Evolutionary conservation across 371 early-diverging fungal species (phyloP), one percentile per base, ranked within the genome.

Genomic region (Mucor sp.): DNA sequence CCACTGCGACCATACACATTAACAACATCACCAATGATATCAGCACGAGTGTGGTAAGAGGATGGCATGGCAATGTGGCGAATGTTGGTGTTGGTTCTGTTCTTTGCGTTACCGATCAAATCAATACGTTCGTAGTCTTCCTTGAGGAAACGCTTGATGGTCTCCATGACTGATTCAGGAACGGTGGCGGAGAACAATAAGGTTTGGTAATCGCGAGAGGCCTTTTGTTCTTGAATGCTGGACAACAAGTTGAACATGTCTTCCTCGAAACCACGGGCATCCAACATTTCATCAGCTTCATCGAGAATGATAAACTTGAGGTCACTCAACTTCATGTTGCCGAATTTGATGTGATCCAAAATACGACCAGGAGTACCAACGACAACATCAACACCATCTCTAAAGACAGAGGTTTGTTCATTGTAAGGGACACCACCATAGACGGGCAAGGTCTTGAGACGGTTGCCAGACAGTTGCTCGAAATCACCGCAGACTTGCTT

Each of bases 331-430:
- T 88, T 88, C 62, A 97, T 77, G 70, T 86, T 91, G 66, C 91
- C 93, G 69, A 90, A 94, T 63, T 97, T 92, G 68, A 98, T 90
- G 60, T 97, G 92, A 75, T 99, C 99, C 60, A 97, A 87, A 37
- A 98, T 81, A 73, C 99, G 93, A 33, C 99, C 99, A 3, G 99
- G 99, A 15, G 99, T 98, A 50, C 98, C 99, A 32, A 99, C 93
- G 25, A 99, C 88, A 30, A 98, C 90, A 77, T 99, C 99, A 17
- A 94, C 90, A 53, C 99, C 99, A 23, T 87, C 81, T 61, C 92
- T 86, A 65, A 99, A 77, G 8, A 89, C 93, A 21, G 79, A 76
- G 44, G 87, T 86, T 79, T 97, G 98, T 56, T 87, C 82, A 58
- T 86, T 85, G 78, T 94, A 93, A 43, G 95, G 90, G 2, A 89